Base-by-base conservation (phyloP, 148 eudicot species). In the Rhododendron vialii region DNA sequence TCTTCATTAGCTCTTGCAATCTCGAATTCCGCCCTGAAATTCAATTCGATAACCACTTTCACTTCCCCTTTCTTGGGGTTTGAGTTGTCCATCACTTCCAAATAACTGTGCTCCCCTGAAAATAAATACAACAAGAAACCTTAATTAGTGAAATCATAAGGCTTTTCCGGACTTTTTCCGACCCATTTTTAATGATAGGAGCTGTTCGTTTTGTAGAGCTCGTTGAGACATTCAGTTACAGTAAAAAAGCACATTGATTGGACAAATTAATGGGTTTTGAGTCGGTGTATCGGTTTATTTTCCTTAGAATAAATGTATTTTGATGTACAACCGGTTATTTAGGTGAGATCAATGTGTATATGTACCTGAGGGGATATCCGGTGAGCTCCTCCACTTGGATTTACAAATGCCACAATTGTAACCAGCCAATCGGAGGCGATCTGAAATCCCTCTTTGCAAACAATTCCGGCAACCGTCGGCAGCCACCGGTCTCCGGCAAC, bases 11-110 rank as follows among this genome's bases (percentile, higher is more conserved):
- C 92, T 38, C 65, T 82, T 0, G 87, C 90, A 55, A 90, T 85
- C 85, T 90, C 90, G 53, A 90, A 90, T 65, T 90, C 92, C 7
- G 89, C 92, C 71, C 82, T 43, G 47, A 90, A 88, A 69, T 85
- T 87, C 22, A 88, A 74, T n/a, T 90, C 92, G 5, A 90, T 85
- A 1, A 90, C 48, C 45, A 90, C 83, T 77, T 89, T 86, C 53
- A 83, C 48, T 50, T 82, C 84, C 17, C 85, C 85, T 82, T 83
- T 88, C 33, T 85, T 87, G 2, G 86, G 24, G 35, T 47, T 48
- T 41, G 88, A 78, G 18, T 82, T 79, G 10, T 84, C 87, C 0
- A 51, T 9, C 33, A 87, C 90, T 81, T 89, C 89, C 51, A 89
- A 35, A 77, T 67, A 89, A 20, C 73, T 75, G 75, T 89, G 88